Evolutionary conservation across 345 rosid genomes (phyloP).

Genomic region (Citropsis articulata): DNA sequence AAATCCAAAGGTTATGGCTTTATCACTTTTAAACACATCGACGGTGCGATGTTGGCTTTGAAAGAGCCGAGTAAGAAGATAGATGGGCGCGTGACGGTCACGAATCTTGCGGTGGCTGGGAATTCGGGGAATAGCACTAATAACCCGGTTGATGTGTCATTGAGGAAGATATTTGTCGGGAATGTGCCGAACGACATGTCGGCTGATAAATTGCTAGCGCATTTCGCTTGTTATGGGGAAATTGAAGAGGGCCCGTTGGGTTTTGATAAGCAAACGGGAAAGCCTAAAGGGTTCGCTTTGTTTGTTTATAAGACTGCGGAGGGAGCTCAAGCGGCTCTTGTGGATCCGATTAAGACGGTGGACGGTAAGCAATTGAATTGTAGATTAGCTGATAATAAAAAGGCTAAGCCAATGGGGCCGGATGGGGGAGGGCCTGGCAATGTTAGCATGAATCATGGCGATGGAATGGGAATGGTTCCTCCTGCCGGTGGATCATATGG

Average conservation of each 20-base stretch:
- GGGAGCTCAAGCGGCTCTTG: slow-evolving; percentile 77
- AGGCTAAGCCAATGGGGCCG: slow-evolving; percentile 46
- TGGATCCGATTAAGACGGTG: slow-evolving; percentile 64
- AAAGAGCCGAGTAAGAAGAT: slow-evolving; percentile 84
- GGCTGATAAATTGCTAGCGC: slow-evolving; percentile 56
- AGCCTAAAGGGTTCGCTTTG: slow-evolving; percentile 75
- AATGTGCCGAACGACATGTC: slow-evolving; percentile 75
- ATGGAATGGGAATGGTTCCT: slow-evolving; percentile 63
- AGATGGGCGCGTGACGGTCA: slow-evolving; percentile 71
- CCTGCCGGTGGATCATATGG: slow-evolving; percentile 38
- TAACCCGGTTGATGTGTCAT: slow-evolving; percentile 44
- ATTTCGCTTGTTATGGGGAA: slow-evolving; percentile 66
- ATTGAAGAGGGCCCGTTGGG: slow-evolving; percentile 92
- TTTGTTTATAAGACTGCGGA: slow-evolving; percentile 78
- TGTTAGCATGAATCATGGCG: slow-evolving; percentile 35
- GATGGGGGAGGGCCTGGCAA: slow-evolving; percentile 27
- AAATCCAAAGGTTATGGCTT: slow-evolving; percentile 88
- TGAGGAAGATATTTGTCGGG: slow-evolving; percentile 82
- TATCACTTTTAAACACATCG: slow-evolving; percentile 62
- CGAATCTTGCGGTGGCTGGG: slow-evolving; percentile 80
- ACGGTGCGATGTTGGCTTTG: slow-evolving; percentile 68
- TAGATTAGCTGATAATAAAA: slow-evolving; percentile 75
- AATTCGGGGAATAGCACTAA: slow-evolving; percentile 42
- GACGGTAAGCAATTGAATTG: slow-evolving; percentile 76
- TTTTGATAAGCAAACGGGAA: slow-evolving; percentile 82